Evolutionary conservation across 2,329 filamentous ascomycete genomes (phyloP).

Genomic region (Simplicillium sp.): DNA sequence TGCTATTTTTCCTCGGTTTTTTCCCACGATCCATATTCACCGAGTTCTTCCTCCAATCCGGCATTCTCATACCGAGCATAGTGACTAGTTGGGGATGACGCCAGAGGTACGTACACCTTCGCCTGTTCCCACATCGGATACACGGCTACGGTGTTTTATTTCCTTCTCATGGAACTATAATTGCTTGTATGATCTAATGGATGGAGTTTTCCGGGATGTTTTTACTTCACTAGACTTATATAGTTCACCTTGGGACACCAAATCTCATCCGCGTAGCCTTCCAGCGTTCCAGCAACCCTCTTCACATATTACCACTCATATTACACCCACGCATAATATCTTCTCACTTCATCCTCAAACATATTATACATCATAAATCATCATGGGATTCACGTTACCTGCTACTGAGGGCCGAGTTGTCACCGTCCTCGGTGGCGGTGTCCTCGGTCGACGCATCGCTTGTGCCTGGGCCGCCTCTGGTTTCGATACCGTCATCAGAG

Average conservation of each 20-base stretch:
- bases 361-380: constrained; percentile 1
- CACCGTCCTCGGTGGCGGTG: constrained; percentile 29
- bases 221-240: background rate
- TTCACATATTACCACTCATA: background rate
- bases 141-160: too few species aligned
- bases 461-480: constrained; percentile 30
- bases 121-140: too few species aligned
- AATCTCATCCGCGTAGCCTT: too few species aligned
- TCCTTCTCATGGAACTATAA: too few species aligned
- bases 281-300: background rate
- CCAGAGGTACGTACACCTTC: too few species aligned
- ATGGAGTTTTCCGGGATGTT: background rate
- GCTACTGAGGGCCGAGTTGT: constrained; percentile 19
- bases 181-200: background rate
- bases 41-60: too few species aligned
- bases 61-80: too few species aligned
- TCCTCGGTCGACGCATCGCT: constrained; percentile 31
- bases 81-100: too few species aligned
- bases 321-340: background rate
- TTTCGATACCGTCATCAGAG: constrained; percentile 30
- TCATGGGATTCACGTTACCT: constrained; percentile 12
- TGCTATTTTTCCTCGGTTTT: too few species aligned
- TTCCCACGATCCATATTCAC: too few species aligned
- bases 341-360: background rate
- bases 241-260: too few species aligned